These are phyloP conservation scores for Phytophthora capsici DNA, from an alignment of 352 stramenopile species.

Conservation along the genomic window DNA sequence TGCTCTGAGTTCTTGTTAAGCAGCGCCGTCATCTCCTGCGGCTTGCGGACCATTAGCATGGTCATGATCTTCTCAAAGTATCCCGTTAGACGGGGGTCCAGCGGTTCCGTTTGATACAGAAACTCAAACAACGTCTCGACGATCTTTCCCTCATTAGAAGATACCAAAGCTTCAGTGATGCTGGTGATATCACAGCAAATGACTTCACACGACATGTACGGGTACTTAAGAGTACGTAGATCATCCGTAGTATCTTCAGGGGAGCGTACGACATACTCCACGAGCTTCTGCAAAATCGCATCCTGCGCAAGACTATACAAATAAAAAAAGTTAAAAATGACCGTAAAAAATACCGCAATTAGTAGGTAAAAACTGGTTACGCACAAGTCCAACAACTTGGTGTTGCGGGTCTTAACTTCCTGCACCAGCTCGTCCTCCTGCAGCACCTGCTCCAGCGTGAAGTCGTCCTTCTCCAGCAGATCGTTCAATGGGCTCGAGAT, in stretches of 20 bases:
- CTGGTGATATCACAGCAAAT: conserved; percentile 96
- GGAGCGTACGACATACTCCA: conserved; percentile 78
- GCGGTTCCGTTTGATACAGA: conserved; percentile 73
- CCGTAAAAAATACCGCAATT: background rate
- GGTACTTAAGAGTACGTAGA: conserved; percentile 90
- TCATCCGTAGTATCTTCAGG: conserved; percentile 61
- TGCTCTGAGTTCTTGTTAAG: conserved; percentile 86
- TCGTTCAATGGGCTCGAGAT: conserved; percentile 95
- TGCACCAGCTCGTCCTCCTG: conserved; percentile 98
- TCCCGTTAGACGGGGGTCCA: conserved; percentile 94
- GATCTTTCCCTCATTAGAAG: conserved; percentile 57
- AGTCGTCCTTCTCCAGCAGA: conserved; percentile 93
- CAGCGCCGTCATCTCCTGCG: conserved; percentile 82
- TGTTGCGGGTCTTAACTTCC: conserved; percentile 96
- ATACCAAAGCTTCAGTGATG: conserved; percentile 93
- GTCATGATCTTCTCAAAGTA: conserved; percentile 98
- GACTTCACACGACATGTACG: conserved; percentile 98
- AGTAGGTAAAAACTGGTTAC: conserved; percentile 5
- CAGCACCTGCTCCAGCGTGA: conserved; percentile 94
- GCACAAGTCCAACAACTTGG: conserved; percentile 95
- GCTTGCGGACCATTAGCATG: conserved; percentile 90
- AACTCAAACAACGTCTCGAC: conserved; percentile 94
- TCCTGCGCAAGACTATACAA: conserved; percentile 73
- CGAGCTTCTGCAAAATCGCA: conserved; percentile 65
- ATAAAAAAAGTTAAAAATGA: conserved; percentile 3